phyloP scores from a whole-genome alignment of 176 grass and related monocot genomes.

The Microstegium vimineum region DNA sequence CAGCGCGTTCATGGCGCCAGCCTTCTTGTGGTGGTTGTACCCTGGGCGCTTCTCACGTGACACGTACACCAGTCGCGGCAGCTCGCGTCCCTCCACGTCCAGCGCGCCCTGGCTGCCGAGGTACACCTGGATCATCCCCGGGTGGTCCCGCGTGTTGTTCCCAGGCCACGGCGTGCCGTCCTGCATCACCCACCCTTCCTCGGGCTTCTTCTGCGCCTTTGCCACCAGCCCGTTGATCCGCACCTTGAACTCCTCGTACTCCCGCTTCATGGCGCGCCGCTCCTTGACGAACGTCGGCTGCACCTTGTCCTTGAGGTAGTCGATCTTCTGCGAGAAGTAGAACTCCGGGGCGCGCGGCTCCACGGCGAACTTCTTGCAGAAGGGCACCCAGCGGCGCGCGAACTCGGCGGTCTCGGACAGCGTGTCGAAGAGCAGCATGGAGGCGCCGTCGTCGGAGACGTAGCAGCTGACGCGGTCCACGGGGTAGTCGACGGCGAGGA shows the following conservation, averaged over 20 bases:
- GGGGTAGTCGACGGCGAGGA: constrained; percentile 92
- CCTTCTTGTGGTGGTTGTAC: constrained; percentile 97
- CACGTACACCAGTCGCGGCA: constrained; percentile 81
- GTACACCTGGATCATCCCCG: constrained; percentile 96
- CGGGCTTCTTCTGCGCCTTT: constrained; percentile 87
- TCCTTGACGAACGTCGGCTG: constrained; percentile 94
- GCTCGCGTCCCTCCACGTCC: constrained; percentile 74
- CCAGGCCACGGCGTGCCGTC: constrained; percentile 94
- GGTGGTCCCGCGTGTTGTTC: constrained; percentile 92
- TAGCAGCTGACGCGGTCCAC: constrained; percentile 87
- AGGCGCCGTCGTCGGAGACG: constrained; percentile 91
- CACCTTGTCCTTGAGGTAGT: constrained; percentile 99
- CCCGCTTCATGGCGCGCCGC: constrained; percentile 86
- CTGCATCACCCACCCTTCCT: constrained; percentile 98
- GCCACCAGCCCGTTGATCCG: constrained; percentile 82
- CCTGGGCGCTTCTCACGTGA: constrained; percentile 79
- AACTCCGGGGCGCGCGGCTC: constrained; percentile 89
- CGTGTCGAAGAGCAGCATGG: constrained; percentile 91
- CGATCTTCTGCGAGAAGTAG: constrained; percentile 99
- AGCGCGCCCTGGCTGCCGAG: constrained; percentile 82
- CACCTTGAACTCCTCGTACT: constrained; percentile 98
- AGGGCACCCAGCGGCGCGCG: constrained; percentile 87
- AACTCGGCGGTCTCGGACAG: constrained; percentile 90
- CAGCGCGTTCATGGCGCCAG: constrained; percentile 84
- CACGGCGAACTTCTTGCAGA: constrained; percentile 92